Base-by-base conservation (phyloP, 2,329 filamentous ascomycete genomes). In the Truncatella angustata region DNA sequence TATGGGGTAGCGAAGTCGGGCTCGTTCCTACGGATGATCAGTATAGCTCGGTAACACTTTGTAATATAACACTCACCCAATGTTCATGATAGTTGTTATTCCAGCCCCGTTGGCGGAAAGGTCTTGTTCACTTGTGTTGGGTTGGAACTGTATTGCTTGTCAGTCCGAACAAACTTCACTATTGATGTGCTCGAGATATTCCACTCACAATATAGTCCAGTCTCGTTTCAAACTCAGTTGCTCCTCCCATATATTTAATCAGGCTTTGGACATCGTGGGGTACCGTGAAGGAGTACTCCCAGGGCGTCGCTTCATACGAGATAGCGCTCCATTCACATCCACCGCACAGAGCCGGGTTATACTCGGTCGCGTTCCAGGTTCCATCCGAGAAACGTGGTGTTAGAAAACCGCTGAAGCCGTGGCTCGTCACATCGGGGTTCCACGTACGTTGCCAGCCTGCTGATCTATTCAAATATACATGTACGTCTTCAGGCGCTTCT, bases 211-310 rank as follows among this genome's bases (percentile, higher is more conserved):
- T 52, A 26, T 52, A 52, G 28, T 82, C 49, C 63, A 73, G 18
- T 67, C 81, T 71, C 6, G 70, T 63, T n/a, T 82, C 76, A 44
- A 84, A 81, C 1, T 66, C 72, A 0, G 66, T 60, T 0, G 69
- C 57, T 0, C 83, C 83, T 3, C 82, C 82, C 64, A 78, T 74
- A 12, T 74, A 62, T 1, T 71, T 56, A 47, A 85, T 78, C 52
- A 84, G 60, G 2, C 73, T 70, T 34, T 71, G 64, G 67, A 84
- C 76, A 60, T 87, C 83, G 59, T 85, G 81, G 1, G 82, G 76
- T 4, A 79, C 74, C 4, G 77, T 79, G 68, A 81, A 81, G 21
- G 73, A 77, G 66, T 86, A 85, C 47, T 81, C 78, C 53, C 66
- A 66, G 0, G 65, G 56, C 5, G 63, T 57, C 12, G 32, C 50